A percentile compares a stretch with the other conserved stretches of the same genome.
phyloP scores from a whole-genome alignment of 2,329 filamentous ascomycete genomes.

The Monilinia fructigena region DNA sequence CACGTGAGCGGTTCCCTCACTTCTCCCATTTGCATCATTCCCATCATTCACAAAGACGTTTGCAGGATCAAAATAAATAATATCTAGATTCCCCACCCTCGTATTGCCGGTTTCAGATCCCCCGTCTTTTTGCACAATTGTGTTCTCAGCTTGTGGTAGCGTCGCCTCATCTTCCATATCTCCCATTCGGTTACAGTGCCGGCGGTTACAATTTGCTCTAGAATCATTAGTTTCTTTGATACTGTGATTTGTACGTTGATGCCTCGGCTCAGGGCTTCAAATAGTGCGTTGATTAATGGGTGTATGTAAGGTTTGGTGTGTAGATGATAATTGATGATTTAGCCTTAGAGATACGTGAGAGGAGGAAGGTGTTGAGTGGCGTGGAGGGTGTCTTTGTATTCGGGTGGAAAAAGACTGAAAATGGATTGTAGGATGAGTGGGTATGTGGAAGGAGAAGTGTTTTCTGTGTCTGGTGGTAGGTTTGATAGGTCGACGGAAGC shows the following conservation, averaged over 20 bases:
- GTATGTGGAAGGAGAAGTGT: conserved; percentile 27
- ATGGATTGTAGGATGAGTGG: conserved; percentile 23
- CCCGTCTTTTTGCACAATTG: conserved; percentile 1
- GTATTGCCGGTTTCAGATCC: neutral
- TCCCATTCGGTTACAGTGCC: conserved; percentile 70
- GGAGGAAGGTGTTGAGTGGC: conserved; percentile 46
- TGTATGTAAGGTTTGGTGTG: conserved; percentile 75
- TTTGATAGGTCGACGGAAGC: conserved; percentile 22
- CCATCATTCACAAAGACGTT: no score
- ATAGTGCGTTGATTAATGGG: conserved; percentile 61
- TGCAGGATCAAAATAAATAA: conserved; percentile 36
- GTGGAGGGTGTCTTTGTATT: conserved; percentile 67
- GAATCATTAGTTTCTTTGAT: conserved; percentile 67
- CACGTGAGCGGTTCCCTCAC: neutral
- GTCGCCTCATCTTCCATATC: conserved; percentile 56
- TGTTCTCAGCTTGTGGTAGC: conserved; percentile 46
- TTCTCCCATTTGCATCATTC: neutral
- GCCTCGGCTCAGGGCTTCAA: conserved; percentile 61
- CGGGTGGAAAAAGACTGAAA: conserved; percentile 46
- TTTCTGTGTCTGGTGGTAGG: neutral
- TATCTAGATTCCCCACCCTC: conserved; percentile 32
- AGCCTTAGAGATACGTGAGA: conserved; percentile 23
- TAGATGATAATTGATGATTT: conserved; percentile 67
- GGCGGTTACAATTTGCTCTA: conserved; percentile 79
- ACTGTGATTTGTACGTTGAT: conserved; percentile 68